phyloP scores from a whole-genome alignment of 306 rosid species.

The Malus orientalis region DNA sequence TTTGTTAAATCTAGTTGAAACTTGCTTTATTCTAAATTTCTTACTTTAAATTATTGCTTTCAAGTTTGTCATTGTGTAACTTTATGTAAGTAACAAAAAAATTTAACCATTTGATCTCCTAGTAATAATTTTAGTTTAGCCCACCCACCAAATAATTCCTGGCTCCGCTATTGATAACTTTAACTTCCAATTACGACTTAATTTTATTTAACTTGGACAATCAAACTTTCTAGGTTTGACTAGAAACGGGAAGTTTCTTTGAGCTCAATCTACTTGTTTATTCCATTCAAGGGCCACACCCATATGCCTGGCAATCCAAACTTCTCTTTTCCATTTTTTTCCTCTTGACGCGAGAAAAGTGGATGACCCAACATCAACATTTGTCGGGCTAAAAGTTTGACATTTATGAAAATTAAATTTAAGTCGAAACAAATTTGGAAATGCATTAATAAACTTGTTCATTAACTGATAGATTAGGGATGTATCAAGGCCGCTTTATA shows the following conservation, averaged over 20 bases:
- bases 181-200: too few relatives aligned
- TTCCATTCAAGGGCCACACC: not conserved
- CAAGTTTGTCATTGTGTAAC: too few relatives aligned
- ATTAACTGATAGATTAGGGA: not conserved
- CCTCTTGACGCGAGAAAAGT: not conserved
- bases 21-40: too few relatives aligned
- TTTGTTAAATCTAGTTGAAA: too few relatives aligned
- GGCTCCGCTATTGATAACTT: too few relatives aligned
- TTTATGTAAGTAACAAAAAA: too few relatives aligned
- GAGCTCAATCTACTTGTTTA: not conserved
- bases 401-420: not conserved
- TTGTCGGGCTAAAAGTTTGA: not conserved
- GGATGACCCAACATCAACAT: not conserved
- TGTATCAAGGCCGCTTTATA: too few relatives aligned
- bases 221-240: not conserved
- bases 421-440: not conserved
- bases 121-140: too few relatives aligned
- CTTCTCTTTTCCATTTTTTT: not conserved
- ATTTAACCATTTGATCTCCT: too few relatives aligned
- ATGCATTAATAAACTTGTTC: not conserved
- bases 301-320: not conserved
- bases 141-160: too few relatives aligned
- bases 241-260: not conserved
- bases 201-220: too few relatives aligned
- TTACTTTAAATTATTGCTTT: too few relatives aligned